A percentile compares a stretch with the other conserved stretches of the same genome.
phyloP scores from a whole-genome alignment of 2,329 filamentous ascomycete species.

The Clarireedia hainanense region DNA sequence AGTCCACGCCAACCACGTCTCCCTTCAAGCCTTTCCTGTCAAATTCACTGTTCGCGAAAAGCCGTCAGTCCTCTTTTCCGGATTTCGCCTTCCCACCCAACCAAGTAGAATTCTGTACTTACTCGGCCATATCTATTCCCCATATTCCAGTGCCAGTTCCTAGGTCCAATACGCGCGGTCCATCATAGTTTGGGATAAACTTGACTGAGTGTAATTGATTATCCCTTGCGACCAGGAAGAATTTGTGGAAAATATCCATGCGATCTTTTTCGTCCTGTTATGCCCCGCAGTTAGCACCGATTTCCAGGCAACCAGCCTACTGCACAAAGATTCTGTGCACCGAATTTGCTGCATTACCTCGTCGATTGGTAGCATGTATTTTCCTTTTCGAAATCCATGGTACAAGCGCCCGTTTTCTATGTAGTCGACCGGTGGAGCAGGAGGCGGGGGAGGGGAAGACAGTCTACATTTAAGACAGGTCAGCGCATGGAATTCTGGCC shows the following conservation, averaged over 20 bases:
- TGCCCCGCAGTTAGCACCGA: constrained; percentile 11
- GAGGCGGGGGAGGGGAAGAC: background rate
- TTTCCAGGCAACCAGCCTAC: background rate
- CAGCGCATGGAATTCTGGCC: background rate
- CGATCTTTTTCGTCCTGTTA: constrained; percentile 62
- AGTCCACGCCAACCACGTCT: constrained; percentile 48
- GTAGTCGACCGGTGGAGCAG: constrained; percentile 34
- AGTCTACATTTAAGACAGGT: background rate
- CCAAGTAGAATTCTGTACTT: constrained; percentile 30
- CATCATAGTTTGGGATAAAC: constrained; percentile 24
- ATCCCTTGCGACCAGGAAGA: constrained; percentile 58
- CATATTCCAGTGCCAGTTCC: constrained; percentile 89
- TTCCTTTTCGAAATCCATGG: constrained; percentile 57
- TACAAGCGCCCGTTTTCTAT: constrained; percentile 62
- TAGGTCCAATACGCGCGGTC: constrained; percentile 50
- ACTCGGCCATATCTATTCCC: constrained; percentile 80
- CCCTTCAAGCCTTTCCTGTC: constrained; percentile 18
- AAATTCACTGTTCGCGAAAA: constrained; percentile 7
- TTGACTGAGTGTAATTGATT: constrained; percentile 35
- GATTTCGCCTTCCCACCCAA: background rate
- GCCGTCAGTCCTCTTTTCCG: constrained; percentile 1
- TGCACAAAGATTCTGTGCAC: too few species aligned
- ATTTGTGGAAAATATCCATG: constrained; percentile 74
- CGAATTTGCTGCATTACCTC: constrained; percentile 42
- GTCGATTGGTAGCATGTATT: constrained; percentile 73